Evolutionary conservation across 1,284 basidiomycete genomes (phyloP).

Genomic region (Fomitopsis pinicola): DNA sequence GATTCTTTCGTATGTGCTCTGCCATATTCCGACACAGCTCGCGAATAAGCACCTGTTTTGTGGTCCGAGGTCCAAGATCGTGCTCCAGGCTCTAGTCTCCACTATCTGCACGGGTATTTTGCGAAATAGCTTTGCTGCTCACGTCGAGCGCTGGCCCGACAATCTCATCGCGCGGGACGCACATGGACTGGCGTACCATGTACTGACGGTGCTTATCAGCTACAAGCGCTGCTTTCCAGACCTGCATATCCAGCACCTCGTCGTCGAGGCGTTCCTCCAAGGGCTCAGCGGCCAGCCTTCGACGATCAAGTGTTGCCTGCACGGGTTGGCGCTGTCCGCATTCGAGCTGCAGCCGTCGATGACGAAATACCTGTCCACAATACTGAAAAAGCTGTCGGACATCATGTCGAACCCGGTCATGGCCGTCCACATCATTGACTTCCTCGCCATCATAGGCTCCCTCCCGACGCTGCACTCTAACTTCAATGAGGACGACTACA

Average conservation of each 20-base stretch:
- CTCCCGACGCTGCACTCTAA: constrained; percentile 81
- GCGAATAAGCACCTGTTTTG: constrained; percentile 97
- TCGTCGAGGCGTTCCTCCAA: constrained; percentile 82
- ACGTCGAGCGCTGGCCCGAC: constrained; percentile 59
- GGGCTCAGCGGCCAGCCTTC: constrained; percentile 79
- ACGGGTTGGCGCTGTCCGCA: constrained; percentile 85
- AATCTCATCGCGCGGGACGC: constrained; percentile 79
- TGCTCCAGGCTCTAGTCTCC: constrained; percentile 64
- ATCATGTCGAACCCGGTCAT: constrained; percentile 95
- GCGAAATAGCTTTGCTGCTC: constrained; percentile 52
- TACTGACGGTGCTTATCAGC: constrained; percentile 84
- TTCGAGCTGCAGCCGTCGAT: constrained; percentile 88
- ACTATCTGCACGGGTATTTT: constrained; percentile 71
- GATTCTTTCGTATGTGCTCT: constrained; percentile 87
- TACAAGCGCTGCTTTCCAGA: constrained; percentile 82
- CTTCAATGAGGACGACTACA: constrained; percentile 91
- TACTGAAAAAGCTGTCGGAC: constrained; percentile 86
- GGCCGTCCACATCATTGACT: constrained; percentile 94
- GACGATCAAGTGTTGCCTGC: constrained; percentile 89
- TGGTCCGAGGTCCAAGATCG: constrained; percentile 72
- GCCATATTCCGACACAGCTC: constrained; percentile 88
- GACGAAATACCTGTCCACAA: constrained; percentile 75
- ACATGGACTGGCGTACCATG: constrained; percentile 85
- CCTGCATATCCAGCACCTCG: constrained; percentile 54
- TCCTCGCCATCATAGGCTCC: constrained; percentile 87